Conservation (phyloP, 2,329 filamentous ascomycete species). For the Calonectria leucothoes region DNA sequence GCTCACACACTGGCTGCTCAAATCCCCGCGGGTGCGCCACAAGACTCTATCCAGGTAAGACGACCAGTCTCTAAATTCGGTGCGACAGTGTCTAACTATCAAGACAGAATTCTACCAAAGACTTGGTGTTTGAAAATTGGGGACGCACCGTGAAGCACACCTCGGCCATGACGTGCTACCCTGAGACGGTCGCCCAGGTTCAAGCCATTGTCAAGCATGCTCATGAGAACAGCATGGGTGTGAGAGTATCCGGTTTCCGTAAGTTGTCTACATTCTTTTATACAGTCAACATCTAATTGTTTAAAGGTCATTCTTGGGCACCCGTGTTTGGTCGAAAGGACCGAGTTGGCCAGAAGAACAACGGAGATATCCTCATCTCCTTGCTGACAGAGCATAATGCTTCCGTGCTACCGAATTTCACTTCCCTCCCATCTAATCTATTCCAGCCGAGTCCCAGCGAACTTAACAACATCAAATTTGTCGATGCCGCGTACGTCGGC, state of each 20-base stretch:
- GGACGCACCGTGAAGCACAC: constrained; percentile 18
- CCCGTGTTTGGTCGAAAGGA: constrained; percentile 20
- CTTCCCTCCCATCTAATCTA: constrained; percentile 1
- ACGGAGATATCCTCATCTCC: constrained; percentile 21
- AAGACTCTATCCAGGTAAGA: background rate
- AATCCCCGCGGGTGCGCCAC: background rate
- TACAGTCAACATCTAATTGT: background rate
- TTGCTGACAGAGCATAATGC: constrained; percentile 1
- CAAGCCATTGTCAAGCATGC: constrained; percentile 14
- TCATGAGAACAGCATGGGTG: constrained; percentile 11
- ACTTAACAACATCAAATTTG: constrained; percentile 3
- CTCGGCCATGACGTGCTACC: constrained; percentile 11
- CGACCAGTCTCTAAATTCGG: background rate
- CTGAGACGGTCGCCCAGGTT: background rate
- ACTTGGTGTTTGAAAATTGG: constrained; percentile 21
- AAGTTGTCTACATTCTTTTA: background rate
- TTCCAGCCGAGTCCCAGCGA: constrained; percentile 3
- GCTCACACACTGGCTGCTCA: background rate
- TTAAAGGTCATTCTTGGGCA: constrained; percentile 23
- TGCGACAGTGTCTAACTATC: background rate
- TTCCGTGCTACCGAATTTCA: constrained; percentile 6
- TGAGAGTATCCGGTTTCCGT: constrained; percentile 22
- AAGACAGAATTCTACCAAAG: background rate
- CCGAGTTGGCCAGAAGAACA: background rate
- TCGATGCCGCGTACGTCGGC: background rate